Base-by-base conservation (phyloP, 2,329 filamentous ascomycete species). In the Sporothrix inflata region DNA sequence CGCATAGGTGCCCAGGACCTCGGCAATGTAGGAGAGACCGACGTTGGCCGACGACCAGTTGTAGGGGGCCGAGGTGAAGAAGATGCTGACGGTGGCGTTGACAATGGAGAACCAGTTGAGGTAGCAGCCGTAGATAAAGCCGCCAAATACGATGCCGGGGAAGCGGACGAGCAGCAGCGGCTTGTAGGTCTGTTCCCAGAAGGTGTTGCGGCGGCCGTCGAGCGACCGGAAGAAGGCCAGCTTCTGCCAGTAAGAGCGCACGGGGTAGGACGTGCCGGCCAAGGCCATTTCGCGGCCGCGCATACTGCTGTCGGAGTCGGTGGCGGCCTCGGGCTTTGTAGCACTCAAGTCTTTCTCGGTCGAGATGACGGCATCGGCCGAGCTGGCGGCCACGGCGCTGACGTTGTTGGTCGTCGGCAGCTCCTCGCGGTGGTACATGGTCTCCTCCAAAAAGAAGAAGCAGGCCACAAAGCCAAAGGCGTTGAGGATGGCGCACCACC, bases 401-500 rank as follows among this genome's bases (percentile, higher is more conserved):
- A 45, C 42, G 40, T 19, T 14, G 19, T 47, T 19, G 16, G 47
- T 24, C 1, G 30, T 19, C 3, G 63, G 30, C 30, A 49, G n/a
- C 5, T 3, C 19, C 19, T 69, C 66, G 5, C 84, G 82, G 69
- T 80, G 79, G 76, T 85, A 88, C 76, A 87, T 88, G 2, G 88
- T 88, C 77, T 90, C 88, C 77, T 89, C 88, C 82, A 88, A 84
- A 76, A 86, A 85, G 75, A 89, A 86, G 79, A 88, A 89, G 1
- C 85, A 79, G 74, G 87, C 82, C 16, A 89, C 75, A 49, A 87
- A 85, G 16, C 80, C 81, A 1, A 84, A 78, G 0, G 79, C 86
- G 6, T 80, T 79, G 75, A 89, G 83, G 24, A 90, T 88, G 1
- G 87, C 85, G 40, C 84, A 84, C 81, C 85, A 88, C 75, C 85